phyloP scores from a whole-genome alignment of 2,329 filamentous ascomycete genomes.

The Colletotrichum sp. region DNA sequence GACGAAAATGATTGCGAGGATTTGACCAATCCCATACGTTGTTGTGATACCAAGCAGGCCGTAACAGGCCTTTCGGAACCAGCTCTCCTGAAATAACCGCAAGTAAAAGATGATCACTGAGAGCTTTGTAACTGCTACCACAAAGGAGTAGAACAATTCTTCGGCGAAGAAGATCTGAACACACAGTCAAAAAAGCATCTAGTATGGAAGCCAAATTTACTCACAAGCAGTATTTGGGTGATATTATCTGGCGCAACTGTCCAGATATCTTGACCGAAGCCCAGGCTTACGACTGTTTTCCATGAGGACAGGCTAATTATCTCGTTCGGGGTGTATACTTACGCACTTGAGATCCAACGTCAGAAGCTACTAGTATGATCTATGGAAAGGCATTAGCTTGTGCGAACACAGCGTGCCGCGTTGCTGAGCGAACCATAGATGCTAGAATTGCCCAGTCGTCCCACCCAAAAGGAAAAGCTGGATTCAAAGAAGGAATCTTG shows the following conservation, averaged over 20 bases:
- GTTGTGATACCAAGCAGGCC: neutral
- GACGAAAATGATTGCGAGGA: neutral
- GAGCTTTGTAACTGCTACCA: neutral
- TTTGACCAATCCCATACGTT: neutral
- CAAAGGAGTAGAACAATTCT: neutral
- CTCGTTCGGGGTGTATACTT: neutral
- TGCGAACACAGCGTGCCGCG: neutral
- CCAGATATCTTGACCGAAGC: neutral
- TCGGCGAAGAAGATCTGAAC: neutral
- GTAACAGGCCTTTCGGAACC: neutral
- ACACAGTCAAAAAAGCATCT: neutral
- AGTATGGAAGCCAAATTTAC: neutral
- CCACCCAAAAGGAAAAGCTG: neutral
- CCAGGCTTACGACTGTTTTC: neutral
- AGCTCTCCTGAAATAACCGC: neutral
- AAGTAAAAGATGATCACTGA: constrained; percentile 8
- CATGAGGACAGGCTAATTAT: neutral
- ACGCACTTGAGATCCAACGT: neutral
- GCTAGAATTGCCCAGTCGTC: constrained; percentile 3
- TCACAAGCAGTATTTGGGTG: constrained; percentile 1
- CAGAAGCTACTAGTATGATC: neutral
- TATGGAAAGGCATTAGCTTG: neutral
- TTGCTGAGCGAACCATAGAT: neutral
- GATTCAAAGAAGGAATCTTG: neutral
- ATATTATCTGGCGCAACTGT: neutral